These are phyloP conservation scores for Vitis cinerea DNA, from an alignment of 164 flowering plant genomes.

Conservation along the genomic window DNA sequence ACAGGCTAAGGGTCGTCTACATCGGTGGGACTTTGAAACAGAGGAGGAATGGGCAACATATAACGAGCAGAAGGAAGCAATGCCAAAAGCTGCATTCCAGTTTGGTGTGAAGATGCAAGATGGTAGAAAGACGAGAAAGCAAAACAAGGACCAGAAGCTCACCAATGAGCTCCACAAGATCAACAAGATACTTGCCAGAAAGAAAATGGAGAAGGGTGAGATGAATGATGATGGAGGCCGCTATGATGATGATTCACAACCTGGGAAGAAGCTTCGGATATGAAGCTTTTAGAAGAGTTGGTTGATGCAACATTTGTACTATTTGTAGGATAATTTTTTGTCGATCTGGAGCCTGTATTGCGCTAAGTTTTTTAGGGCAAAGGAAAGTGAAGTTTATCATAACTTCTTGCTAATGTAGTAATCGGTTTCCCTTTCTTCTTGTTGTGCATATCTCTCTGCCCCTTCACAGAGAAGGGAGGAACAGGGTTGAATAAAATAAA, in stretches of 20 bases:
- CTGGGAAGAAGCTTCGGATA: slow-evolving; percentile 71
- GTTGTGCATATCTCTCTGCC: too few relatives aligned
- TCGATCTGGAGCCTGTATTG: too few relatives aligned
- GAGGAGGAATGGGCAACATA: slow-evolving; percentile 98
- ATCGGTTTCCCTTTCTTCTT: too few relatives aligned
- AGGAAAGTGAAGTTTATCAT: too few relatives aligned
- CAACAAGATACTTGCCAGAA: slow-evolving; percentile 78
- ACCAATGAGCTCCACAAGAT: slow-evolving; percentile 93
- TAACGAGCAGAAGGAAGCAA: slow-evolving; percentile 98
- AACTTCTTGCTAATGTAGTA: too few relatives aligned
- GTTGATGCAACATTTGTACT: background rate
- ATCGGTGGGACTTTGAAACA: slow-evolving; percentile 98
- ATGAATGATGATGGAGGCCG: slow-evolving; percentile 37
- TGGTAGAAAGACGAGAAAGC: slow-evolving; percentile 94
- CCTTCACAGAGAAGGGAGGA: too few relatives aligned
- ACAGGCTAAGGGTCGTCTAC: slow-evolving; percentile 98
- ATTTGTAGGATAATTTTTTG: background rate
- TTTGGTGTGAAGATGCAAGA: slow-evolving; percentile 99
- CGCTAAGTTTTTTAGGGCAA: too few relatives aligned
- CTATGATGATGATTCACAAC: slow-evolving; percentile 60
- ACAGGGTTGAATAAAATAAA: too few relatives aligned
- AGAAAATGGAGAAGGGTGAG: slow-evolving; percentile 74
- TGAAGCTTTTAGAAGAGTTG: slow-evolving; percentile 22
- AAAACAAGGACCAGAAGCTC: slow-evolving; percentile 92
- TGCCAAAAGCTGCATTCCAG: slow-evolving; percentile 99